These are phyloP conservation scores for Mitragyna speciosa DNA, from an alignment of 257 asterid species.

Conservation along the genomic window DNA sequence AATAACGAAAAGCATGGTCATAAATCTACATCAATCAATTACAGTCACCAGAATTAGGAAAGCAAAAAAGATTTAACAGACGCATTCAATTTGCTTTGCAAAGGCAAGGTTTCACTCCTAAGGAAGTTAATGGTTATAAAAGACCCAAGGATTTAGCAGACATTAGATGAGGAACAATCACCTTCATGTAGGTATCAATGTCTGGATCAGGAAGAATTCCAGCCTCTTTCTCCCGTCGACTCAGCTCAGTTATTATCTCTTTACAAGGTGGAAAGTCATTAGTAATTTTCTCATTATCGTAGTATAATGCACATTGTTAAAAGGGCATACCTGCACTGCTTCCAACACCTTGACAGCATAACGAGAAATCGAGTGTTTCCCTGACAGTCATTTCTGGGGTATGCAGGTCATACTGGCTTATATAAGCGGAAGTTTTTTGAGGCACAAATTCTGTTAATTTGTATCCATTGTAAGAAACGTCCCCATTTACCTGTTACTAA, in stretches of 20 bases:
- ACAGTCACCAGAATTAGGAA: not conserved
- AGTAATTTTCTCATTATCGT: not conserved
- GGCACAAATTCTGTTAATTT: slow-evolving; percentile 58
- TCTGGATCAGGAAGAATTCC: slow-evolving; percentile 70
- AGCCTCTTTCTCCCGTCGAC: slow-evolving; percentile 60
- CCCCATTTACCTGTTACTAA: slow-evolving; percentile 57
- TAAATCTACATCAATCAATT: not conserved
- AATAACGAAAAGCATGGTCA: not conserved
- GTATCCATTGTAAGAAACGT: slow-evolving; percentile 58
- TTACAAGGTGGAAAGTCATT: slow-evolving; percentile 10
- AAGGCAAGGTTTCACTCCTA: not conserved
- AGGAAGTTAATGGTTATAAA: not conserved
- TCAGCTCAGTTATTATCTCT: slow-evolving; percentile 60
- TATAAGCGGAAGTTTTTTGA: slow-evolving; percentile 70
- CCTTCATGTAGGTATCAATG: slow-evolving; percentile 76
- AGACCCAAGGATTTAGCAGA: not conserved
- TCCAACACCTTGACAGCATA: slow-evolving; percentile 66
- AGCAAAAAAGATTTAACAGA: not conserved
- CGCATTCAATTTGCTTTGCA: not conserved
- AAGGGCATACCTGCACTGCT: slow-evolving; percentile 53
- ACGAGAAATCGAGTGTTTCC: slow-evolving; percentile 61
- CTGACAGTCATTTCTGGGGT: slow-evolving; percentile 74
- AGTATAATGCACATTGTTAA: no score
- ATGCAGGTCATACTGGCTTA: slow-evolving; percentile 67
- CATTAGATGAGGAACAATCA: not conserved